phyloP scores from a whole-genome alignment of 2,329 filamentous ascomycete genomes.

The Sarocladium strictum region DNA sequence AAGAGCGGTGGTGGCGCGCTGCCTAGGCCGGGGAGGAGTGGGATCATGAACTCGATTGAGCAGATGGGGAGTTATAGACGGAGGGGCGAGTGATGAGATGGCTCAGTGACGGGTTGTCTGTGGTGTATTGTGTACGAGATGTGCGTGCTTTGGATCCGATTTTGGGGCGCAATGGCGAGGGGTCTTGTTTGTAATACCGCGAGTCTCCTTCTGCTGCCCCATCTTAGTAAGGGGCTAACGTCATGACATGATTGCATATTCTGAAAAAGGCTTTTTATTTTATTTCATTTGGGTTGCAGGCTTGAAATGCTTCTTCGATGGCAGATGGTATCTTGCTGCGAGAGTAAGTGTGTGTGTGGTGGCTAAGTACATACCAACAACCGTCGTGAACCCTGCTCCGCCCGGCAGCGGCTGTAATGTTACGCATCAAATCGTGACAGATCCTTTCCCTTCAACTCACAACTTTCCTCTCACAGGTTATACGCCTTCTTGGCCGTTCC shows the following conservation, averaged over 20 bases:
- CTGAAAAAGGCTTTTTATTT: no score
- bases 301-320: no score
- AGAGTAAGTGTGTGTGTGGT: not conserved
- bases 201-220: not conserved
- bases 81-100: conserved; percentile 19
- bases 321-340: no score
- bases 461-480: conserved; percentile 33
- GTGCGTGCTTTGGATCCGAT: not conserved
- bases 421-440: no score
- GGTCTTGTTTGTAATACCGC: not conserved
- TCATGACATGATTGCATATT: not conserved
- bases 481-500: conserved; percentile 70
- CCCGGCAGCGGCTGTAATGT: no score
- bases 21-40: conserved; percentile 53
- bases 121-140: not conserved
- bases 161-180: not conserved
- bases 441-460: not conserved
- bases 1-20: conserved; percentile 37
- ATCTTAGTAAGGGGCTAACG: not conserved
- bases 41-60: conserved; percentile 81
- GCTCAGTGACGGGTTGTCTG: not conserved
- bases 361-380: not conserved
- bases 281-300: no score
- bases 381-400: not conserved
- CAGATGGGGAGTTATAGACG: conserved; percentile 67